Evolutionary conservation across 768 basidiomycete species (phyloP).

Genomic region (Pisolithus sp.): DNA sequence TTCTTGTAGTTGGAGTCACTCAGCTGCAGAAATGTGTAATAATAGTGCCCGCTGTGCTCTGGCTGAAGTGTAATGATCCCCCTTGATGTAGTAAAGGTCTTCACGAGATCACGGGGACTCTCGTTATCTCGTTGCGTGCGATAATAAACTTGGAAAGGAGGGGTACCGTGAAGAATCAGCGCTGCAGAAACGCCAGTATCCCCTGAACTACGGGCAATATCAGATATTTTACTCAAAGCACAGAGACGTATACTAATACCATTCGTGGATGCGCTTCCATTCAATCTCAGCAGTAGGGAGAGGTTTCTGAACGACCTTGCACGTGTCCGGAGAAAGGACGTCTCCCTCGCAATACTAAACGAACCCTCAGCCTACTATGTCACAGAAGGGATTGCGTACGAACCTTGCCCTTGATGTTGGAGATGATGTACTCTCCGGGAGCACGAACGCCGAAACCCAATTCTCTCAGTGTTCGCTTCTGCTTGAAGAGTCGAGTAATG

Average conservation of each 20-base stretch:
- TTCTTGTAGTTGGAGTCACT: conserved; percentile 82
- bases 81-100: conserved; percentile 61
- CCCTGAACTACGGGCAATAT: conserved; percentile 53
- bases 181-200: conserved; percentile 89
- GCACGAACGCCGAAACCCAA: conserved; percentile 45
- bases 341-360: conserved; percentile 72
- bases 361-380: conserved; percentile 3
- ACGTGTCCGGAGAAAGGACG: conserved; percentile 76
- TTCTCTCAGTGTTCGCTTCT: conserved; percentile 35
- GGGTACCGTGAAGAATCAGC: conserved; percentile 79
- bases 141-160: conserved; percentile 85
- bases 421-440: conserved; percentile 75
- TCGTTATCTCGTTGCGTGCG: conserved; percentile 66
- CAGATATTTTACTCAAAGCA: conserved; percentile 4
- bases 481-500: conserved; percentile 63
- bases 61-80: conserved; percentile 83
- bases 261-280: conserved; percentile 88
- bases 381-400: conserved; percentile 1
- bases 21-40: conserved; percentile 71
- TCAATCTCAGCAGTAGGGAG: conserved; percentile 78
- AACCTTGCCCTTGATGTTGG: conserved; percentile 65
- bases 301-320: conserved; percentile 69
- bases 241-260: conserved; percentile 36
- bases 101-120: conserved; percentile 48
- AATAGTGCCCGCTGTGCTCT: conserved; percentile 83